Conservation (phyloP, 2,329 filamentous ascomycete genomes). For the Claviceps paspali region DNA sequence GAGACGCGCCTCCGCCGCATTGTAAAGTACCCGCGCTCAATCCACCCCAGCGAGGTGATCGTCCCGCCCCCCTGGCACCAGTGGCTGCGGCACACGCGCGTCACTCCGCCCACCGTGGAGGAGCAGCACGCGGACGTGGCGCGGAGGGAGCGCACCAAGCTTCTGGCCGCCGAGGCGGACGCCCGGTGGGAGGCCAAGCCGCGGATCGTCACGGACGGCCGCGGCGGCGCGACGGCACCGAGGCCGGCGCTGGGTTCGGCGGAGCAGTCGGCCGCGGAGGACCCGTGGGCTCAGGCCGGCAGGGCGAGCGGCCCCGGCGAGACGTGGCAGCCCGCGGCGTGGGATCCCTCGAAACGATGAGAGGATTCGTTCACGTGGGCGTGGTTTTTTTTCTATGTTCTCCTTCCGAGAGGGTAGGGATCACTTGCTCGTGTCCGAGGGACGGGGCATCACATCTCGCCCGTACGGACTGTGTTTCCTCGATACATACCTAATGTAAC, state of each 20-base stretch:
- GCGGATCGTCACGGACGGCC: conserved; percentile 30
- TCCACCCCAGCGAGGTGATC: conserved; percentile 37
- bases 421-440: no score
- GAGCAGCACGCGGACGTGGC: conserved; percentile 41
- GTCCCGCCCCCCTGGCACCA: conserved; percentile 53
- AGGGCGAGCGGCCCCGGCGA: conserved; percentile 35
- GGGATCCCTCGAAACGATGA: conserved; percentile 29
- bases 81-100: conserved; percentile 48
- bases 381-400: no score
- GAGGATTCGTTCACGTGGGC: no score
- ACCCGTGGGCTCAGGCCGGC: conserved; percentile 44
- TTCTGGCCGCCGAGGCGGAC: conserved; percentile 45
- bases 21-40: conserved; percentile 39
- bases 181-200: conserved; percentile 48
- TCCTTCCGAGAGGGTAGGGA: no score
- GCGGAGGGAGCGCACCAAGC: conserved; percentile 36
- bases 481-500: no score
- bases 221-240: not conserved
- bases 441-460: no score
- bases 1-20: conserved; percentile 43
- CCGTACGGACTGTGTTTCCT: no score
- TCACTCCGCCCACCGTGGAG: conserved; percentile 34
- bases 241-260: conserved; percentile 2
- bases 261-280: conserved; percentile 12
- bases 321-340: conserved; percentile 51